Percentiles rank a stretch among this genome's conserved stretches.
phyloP scores from a whole-genome alignment of 1,139 yeast genomes.

The Suhomyces yuchorum region DNA sequence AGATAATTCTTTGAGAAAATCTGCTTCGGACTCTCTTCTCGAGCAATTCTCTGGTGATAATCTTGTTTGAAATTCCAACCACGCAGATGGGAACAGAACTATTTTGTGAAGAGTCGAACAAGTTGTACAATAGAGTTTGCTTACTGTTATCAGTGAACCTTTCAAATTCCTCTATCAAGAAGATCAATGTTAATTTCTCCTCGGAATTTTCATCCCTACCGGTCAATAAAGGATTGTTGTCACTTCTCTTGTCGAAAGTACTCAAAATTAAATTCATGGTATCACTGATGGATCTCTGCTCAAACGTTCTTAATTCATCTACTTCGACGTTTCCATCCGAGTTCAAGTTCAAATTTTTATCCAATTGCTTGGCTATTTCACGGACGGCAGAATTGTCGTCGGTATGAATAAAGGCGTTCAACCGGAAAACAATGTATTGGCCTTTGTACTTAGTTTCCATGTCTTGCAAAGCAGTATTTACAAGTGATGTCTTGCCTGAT shows the following conservation, averaged over 20 bases:
- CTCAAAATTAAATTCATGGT: constrained; percentile 44
- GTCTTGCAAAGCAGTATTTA: constrained; percentile 58
- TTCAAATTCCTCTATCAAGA: constrained; percentile 85
- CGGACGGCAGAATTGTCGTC: constrained; percentile 81
- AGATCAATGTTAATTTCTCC: constrained; percentile 58
- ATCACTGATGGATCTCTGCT: constrained; percentile 42
- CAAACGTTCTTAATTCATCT: constrained; percentile 31
- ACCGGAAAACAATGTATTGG: constrained; percentile 59
- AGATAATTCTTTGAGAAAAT: constrained; percentile 77
- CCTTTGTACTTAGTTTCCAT: constrained; percentile 41
- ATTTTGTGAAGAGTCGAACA: constrained; percentile 82
- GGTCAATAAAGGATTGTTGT: constrained; percentile 11
- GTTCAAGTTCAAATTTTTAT: constrained; percentile 35
- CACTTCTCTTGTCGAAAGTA: constrained; percentile 30
- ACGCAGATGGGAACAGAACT: constrained; percentile 78
- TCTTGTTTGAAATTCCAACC: constrained; percentile 74
- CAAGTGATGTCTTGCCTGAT: constrained; percentile 70
- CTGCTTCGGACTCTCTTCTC: constrained; percentile 92
- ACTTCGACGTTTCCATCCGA: constrained; percentile 19
- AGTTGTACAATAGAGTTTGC: constrained; percentile 82
- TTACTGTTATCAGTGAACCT: constrained; percentile 68
- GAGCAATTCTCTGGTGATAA: constrained; percentile 74
- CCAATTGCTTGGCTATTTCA: constrained; percentile 84
- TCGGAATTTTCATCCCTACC: constrained; percentile 6
- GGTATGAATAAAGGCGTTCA: constrained; percentile 72